These are phyloP conservation scores for Pleurotus cornucopiae DNA, from an alignment of 768 basidiomycete genomes.

Conservation along the genomic window DNA sequence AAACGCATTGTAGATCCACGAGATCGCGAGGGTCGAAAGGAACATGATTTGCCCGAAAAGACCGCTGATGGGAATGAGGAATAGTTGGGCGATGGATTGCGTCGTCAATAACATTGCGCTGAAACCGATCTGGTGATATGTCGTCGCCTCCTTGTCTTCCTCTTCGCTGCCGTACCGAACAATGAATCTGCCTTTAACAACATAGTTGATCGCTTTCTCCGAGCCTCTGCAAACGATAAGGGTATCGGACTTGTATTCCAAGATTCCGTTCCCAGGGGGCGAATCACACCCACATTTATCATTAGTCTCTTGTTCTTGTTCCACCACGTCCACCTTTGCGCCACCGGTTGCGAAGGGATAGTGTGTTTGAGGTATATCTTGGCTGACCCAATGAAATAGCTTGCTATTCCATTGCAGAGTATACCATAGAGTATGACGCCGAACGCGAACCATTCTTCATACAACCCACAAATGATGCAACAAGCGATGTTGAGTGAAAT, in stretches of 20 bases:
- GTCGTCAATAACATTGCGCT: conserved; percentile 21
- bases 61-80: conserved; percentile 27
- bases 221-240: conserved; percentile 21
- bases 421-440: conserved; percentile 28
- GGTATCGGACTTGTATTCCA: conserved; percentile 12
- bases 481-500: conserved; percentile 18
- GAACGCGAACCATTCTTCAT: conserved; percentile 25
- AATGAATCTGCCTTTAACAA: conserved; percentile 21
- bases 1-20: conserved; percentile 26
- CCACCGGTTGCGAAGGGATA: conserved; percentile 10
- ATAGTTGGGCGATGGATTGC: conserved; percentile 28
- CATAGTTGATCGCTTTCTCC: conserved; percentile 18
- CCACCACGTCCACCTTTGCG: no score
- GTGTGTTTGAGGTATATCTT: conserved; percentile 15
- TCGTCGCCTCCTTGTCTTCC: conserved; percentile 1
- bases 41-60: conserved; percentile 29
- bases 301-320: no score
- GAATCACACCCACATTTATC: neutral
- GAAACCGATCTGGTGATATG: conserved; percentile 18
- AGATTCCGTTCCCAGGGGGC: conserved; percentile 23
- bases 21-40: conserved; percentile 19
- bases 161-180: conserved; percentile 9
- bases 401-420: conserved; percentile 24
- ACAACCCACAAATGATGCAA: conserved; percentile 20
- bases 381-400: conserved; percentile 26